These are phyloP conservation scores for Oemleria cerasiformis DNA, from an alignment of 306 rosid genomes.

Conservation along the genomic window DNA sequence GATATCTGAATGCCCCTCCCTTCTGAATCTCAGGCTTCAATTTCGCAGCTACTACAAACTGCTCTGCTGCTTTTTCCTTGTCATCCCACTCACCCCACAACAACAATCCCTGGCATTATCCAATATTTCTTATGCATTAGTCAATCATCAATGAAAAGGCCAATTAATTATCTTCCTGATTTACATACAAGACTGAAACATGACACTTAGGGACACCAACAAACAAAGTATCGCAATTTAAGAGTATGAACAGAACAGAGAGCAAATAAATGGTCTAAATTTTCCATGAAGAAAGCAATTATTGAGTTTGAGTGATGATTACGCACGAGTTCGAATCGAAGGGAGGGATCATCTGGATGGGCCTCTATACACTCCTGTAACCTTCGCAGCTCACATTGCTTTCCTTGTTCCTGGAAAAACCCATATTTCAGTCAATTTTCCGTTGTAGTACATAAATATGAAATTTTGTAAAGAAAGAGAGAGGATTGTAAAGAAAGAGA, in stretches of 20 bases:
- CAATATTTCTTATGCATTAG: not conserved
- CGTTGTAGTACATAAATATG: not conserved
- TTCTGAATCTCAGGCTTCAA: constrained; percentile 65
- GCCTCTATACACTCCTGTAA: constrained; percentile 37
- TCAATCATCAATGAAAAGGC: not conserved
- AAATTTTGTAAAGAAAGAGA: not conserved
- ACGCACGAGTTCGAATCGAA: constrained; percentile 47
- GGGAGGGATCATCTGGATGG: constrained; percentile 46
- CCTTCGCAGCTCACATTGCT: constrained; percentile 26
- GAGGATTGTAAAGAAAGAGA: not conserved
- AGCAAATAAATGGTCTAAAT: not conserved
- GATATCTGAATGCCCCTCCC: constrained; percentile 63
- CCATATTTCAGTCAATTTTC: not conserved
- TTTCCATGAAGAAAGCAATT: not conserved
- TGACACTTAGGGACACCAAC: not conserved
- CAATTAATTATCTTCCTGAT: not conserved
- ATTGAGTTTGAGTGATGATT: too few species aligned
- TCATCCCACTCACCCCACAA: constrained; percentile 57
- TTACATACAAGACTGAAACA: not conserved
- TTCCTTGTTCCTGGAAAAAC: constrained; percentile 22
- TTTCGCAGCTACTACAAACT: constrained; percentile 66
- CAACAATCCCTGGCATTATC: constrained; percentile 42
- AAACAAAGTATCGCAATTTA: not conserved
- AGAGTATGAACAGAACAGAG: not conserved
- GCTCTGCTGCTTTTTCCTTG: constrained; percentile 62